phyloP scores from a whole-genome alignment of 2,329 filamentous ascomycete species.

The Penicillium sumatraense region DNA sequence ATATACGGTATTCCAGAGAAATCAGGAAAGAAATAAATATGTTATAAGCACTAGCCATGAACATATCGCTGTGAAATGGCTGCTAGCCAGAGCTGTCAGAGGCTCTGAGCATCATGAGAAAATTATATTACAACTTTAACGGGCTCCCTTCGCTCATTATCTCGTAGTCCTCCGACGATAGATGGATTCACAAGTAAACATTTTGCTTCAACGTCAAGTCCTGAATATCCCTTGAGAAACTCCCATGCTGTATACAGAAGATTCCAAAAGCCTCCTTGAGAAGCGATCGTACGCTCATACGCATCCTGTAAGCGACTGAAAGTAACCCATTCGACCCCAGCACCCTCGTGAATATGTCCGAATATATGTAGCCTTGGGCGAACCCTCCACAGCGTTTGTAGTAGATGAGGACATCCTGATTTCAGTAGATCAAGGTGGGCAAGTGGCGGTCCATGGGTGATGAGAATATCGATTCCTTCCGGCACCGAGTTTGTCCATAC shows the following conservation, averaged over 20 bases:
- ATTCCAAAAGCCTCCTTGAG: slow-evolving; percentile 19
- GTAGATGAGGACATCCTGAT: slow-evolving; percentile 66
- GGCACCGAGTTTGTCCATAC: slow-evolving; percentile 70
- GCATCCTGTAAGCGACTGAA: slow-evolving; percentile 21
- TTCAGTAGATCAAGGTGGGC: slow-evolving; percentile 61
- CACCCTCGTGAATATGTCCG: slow-evolving; percentile 24
- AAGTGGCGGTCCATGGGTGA: slow-evolving; percentile 77
- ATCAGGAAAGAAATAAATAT: no score
- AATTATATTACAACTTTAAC: slow-evolving; percentile 18
- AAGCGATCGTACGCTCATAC: slow-evolving; percentile 22
- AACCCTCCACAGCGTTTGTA: slow-evolving; percentile 64
- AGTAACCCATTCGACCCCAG: slow-evolving; percentile 20
- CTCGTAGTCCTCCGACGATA: slow-evolving; percentile 23
- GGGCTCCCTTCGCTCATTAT: slow-evolving; percentile 20
- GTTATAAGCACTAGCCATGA: no score
- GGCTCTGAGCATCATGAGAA: no score
- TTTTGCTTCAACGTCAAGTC: slow-evolving; percentile 21
- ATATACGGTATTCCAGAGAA: no score
- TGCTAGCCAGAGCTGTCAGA: no score
- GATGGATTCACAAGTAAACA: slow-evolving; percentile 28
- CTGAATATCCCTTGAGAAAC: slow-evolving; percentile 7
- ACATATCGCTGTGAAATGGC: no score
- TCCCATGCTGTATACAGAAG: slow-evolving; percentile 16
- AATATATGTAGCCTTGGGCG: slow-evolving; percentile 21
- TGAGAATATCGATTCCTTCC: slow-evolving; percentile 65